Percentiles rank a stretch among this genome's conserved stretches.
These are phyloP conservation scores for Juncus inflexus DNA, from an alignment of 176 grass and related monocot species.

Conservation along the genomic window DNA sequence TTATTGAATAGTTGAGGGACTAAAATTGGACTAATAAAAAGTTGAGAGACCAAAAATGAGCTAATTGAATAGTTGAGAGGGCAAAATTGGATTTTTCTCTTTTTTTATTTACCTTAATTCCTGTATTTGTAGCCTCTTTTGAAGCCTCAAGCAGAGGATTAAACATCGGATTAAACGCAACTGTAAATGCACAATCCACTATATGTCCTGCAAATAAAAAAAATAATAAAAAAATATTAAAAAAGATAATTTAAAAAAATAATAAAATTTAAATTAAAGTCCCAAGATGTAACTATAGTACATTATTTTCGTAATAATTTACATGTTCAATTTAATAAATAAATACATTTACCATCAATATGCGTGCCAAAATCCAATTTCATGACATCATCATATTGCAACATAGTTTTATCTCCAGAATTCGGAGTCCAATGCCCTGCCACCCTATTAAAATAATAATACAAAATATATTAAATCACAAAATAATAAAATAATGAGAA, in stretches of 20 bases:
- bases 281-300: too few relatives aligned
- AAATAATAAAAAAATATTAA: constrained; percentile 10
- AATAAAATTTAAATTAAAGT: too few relatives aligned
- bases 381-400: constrained; percentile 99
- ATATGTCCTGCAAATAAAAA: constrained; percentile 57
- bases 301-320: background rate
- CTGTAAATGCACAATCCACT: constrained; percentile 91
- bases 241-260: too few relatives aligned
- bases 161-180: constrained; percentile 98
- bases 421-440: constrained; percentile 99
- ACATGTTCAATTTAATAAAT: too few relatives aligned
- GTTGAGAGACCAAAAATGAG: too few relatives aligned
- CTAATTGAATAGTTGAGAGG: too few relatives aligned
- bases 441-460: constrained; percentile 41
- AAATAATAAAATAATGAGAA: too few relatives aligned
- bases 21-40: too few relatives aligned
- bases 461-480: too few relatives aligned
- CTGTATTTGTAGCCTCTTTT: constrained; percentile 42
- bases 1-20: too few relatives aligned
- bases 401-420: constrained; percentile 87
- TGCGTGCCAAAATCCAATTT: constrained; percentile 99
- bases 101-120: too few relatives aligned
- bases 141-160: constrained; percentile 90
- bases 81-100: too few relatives aligned
- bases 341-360: constrained; percentile 58